phyloP scores from a whole-genome alignment of 495 filamentous ascomycete species.

The Neurospora intermedia region DNA sequence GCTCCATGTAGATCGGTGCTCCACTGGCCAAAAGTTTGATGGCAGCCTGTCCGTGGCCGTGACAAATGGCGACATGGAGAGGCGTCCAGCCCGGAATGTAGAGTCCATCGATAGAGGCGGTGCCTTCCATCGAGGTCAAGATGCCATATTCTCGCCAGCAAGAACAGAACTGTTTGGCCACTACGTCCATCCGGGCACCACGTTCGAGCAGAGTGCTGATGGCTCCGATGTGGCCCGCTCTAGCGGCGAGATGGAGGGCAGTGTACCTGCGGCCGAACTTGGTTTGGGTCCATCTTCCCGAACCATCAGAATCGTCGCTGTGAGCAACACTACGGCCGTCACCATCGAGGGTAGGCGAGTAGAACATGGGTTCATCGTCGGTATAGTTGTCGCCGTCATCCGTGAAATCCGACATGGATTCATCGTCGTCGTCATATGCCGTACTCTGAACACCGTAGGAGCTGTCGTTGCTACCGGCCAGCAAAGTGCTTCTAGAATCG shows the following conservation, averaged over 20 bases:
- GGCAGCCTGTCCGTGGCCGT: conserved; percentile 18
- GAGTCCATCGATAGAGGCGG: neutral
- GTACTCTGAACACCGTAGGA: neutral
- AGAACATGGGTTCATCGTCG: neutral
- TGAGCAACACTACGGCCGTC: neutral
- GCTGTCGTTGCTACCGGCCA: neutral
- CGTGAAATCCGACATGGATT: conserved; percentile 4
- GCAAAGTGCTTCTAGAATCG: neutral
- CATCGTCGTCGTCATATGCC: conserved; percentile 10
- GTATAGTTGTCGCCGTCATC: neutral
- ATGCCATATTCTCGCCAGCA: conserved; percentile 18
- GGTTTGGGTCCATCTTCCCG: neutral
- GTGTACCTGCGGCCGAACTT: conserved; percentile 8
- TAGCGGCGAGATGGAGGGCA: conserved; percentile 28
- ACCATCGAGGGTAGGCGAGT: neutral
- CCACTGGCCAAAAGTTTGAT: conserved; percentile 23
- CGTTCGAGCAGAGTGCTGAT: conserved; percentile 19
- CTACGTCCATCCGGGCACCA: conserved; percentile 16
- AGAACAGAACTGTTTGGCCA: conserved; percentile 19
- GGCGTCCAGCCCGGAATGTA: conserved; percentile 19
- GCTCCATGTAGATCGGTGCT: conserved; percentile 19
- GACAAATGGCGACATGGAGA: conserved; percentile 30
- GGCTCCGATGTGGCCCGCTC: conserved; percentile 21
- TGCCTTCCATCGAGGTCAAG: conserved; percentile 14
- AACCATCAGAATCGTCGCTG: neutral